A percentile compares a stretch with the other conserved stretches of the same genome.
These are phyloP conservation scores for Candida arabinofermentans DNA, from an alignment of 805 yeast genomes.

Conservation along the genomic window DNA sequence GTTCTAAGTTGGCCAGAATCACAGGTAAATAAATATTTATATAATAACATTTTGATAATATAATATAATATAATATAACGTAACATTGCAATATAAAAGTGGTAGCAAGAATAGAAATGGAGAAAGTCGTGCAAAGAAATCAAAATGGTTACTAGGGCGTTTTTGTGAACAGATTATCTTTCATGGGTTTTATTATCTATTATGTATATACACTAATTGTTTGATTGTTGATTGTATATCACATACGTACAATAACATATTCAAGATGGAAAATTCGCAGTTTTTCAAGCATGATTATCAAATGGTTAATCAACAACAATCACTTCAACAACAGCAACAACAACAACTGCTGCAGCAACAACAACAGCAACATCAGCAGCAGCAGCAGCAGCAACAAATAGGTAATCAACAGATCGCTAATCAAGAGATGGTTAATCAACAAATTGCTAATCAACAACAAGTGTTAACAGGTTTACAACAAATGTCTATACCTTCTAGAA, in stretches of 20 bases:
- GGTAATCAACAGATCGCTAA: too few relatives aligned
- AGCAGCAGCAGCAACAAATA: too few relatives aligned
- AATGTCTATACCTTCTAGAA: conserved; percentile 21
- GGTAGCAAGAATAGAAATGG: too few relatives aligned
- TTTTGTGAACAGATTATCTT: too few relatives aligned
- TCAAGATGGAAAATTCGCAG: not conserved
- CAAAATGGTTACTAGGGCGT: too few relatives aligned
- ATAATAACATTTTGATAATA: too few relatives aligned
- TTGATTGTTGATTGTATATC: not conserved
- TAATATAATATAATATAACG: too few relatives aligned
- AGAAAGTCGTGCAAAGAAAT: too few relatives aligned
- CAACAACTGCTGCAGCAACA: conserved; percentile 6
- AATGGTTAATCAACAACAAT: not conserved
- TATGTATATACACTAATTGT: too few relatives aligned
- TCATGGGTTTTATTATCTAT: too few relatives aligned
- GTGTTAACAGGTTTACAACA: conserved; percentile 19
- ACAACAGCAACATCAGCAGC: conserved; percentile 6
- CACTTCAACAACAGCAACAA: conserved; percentile 4
- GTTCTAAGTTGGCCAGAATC: conserved; percentile 28
- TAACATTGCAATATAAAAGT: too few relatives aligned
- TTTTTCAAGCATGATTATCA: conserved; percentile 3
- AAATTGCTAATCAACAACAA: conserved; percentile 13
- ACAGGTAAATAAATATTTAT: not conserved
- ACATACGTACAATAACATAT: not conserved
- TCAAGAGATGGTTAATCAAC: too few relatives aligned